Conservation (phyloP, 352 stramenopile genomes). For the Phytophthora rubi region DNA sequence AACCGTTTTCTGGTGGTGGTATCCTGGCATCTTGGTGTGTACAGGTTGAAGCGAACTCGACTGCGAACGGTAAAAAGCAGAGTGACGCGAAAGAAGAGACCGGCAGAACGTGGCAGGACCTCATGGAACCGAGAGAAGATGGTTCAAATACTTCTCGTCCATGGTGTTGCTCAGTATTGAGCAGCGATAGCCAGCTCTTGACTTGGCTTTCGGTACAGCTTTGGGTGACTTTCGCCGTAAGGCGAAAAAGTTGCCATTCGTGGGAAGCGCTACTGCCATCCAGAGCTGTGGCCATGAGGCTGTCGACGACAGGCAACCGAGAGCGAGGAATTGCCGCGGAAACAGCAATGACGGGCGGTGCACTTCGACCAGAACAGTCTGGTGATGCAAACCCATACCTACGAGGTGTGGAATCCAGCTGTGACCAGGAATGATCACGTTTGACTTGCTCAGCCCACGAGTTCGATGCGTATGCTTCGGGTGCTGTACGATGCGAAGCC, state of each 20-base stretch:
- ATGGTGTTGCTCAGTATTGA: conserved; percentile 1
- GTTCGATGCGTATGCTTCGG: conserved; percentile 1
- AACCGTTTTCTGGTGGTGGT: conserved; percentile 6
- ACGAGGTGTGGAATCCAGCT: not conserved
- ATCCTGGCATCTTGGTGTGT: conserved; percentile 9
- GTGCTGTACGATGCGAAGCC: not conserved
- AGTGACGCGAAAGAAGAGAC: conserved; percentile 21
- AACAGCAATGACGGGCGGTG: conserved; percentile 7
- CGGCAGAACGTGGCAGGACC: not conserved
- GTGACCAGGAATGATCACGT: conserved; percentile 5
- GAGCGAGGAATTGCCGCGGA: conserved; percentile 4
- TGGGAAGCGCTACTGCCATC: conserved; percentile 9
- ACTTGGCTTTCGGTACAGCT: conserved; percentile 24
- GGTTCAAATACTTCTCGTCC: not conserved
- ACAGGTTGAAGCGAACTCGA: conserved; percentile 14
- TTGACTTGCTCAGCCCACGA: not conserved
- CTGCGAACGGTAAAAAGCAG: conserved; percentile 23
- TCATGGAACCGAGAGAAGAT: not conserved
- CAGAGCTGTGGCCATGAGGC: conserved; percentile 17
- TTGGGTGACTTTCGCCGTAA: conserved; percentile 1
- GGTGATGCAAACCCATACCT: not conserved
- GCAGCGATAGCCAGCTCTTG: conserved; percentile 3
- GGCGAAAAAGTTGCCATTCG: conserved; percentile 10
- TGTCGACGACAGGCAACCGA: conserved; percentile 13
- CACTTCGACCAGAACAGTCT: conserved; percentile 3